Percentiles rank a stretch among this genome's conserved stretches.
These are phyloP conservation scores for Naganishia friedmannii DNA, from an alignment of 768 basidiomycete species.

Conservation along the genomic window DNA sequence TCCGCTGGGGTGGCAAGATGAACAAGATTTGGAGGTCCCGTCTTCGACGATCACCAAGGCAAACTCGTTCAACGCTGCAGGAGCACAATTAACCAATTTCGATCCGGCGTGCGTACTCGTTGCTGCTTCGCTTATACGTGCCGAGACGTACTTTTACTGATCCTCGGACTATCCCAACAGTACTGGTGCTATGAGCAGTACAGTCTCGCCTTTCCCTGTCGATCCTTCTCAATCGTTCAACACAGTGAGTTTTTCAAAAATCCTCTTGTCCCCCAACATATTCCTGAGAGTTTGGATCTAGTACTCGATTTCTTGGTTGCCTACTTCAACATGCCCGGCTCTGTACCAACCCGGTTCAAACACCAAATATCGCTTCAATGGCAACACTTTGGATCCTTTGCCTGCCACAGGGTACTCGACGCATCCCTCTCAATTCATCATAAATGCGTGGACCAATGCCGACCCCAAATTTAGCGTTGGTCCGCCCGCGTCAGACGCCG, in stretches of 20 bases:
- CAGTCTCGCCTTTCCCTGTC: background rate
- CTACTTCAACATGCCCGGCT: background rate
- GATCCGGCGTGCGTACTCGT: background rate
- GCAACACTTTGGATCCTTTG: background rate
- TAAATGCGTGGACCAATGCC: background rate
- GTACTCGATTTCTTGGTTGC: background rate
- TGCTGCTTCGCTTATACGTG: background rate
- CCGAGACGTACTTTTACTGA: background rate
- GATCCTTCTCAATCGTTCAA: background rate
- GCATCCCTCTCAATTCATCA: background rate
- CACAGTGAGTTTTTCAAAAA: background rate
- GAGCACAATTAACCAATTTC: background rate
- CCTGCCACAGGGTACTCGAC: background rate
- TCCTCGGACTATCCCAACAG: background rate
- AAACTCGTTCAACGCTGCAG: background rate
- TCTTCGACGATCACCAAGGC: background rate
- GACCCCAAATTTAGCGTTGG: background rate
- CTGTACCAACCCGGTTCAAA: too few relatives aligned
- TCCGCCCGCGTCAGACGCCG: background rate
- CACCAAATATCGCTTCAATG: background rate
- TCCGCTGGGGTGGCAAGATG: background rate
- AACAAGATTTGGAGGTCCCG: background rate
- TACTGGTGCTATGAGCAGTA: background rate
- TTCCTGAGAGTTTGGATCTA: background rate
- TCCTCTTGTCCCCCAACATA: background rate